phyloP scores from a whole-genome alignment of 2,329 filamentous ascomycete genomes.

The Polytolypa hystricis region DNA sequence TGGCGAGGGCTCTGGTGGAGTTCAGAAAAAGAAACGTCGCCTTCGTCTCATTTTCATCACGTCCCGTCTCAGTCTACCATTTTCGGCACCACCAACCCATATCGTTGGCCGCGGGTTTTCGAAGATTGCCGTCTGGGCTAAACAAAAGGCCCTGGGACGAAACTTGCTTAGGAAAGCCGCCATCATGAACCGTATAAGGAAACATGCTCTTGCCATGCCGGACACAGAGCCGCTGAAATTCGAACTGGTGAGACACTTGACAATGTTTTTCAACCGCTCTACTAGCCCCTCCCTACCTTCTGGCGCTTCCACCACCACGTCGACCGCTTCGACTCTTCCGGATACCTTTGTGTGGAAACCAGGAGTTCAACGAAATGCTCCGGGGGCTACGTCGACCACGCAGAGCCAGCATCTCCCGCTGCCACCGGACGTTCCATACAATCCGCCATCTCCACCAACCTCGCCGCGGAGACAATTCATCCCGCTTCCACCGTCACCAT shows the following conservation, averaged over 20 bases:
- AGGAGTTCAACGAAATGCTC: background rate
- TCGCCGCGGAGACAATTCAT: constrained; percentile 15
- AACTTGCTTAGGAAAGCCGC: constrained; percentile 32
- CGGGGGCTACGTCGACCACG: background rate
- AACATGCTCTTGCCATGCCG: constrained; percentile 12
- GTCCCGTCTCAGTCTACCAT: constrained; percentile 58
- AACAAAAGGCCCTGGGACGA: constrained; percentile 28
- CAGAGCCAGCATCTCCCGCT: constrained; percentile 3
- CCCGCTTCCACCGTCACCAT: constrained; percentile 26
- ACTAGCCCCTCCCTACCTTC: background rate
- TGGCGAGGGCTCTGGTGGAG: constrained; percentile 39
- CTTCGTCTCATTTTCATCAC: constrained; percentile 50
- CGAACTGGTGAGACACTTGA: constrained; percentile 11
- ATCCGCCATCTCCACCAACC: constrained; percentile 5
- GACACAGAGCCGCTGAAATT: constrained; percentile 12
- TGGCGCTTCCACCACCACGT: background rate
- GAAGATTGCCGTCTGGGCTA: constrained; percentile 35
- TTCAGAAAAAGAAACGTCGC: constrained; percentile 54
- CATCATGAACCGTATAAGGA: constrained; percentile 31
- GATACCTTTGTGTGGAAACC: background rate
- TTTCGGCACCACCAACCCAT: constrained; percentile 57
- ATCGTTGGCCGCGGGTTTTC: constrained; percentile 47
- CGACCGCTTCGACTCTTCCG: background rate
- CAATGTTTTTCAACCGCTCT: constrained; percentile 7
- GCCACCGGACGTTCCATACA: background rate